These are phyloP conservation scores for Takakia lepidozioides DNA, from an alignment of 225 moss, liverwort and hornwort species.

Conservation along the genomic window DNA sequence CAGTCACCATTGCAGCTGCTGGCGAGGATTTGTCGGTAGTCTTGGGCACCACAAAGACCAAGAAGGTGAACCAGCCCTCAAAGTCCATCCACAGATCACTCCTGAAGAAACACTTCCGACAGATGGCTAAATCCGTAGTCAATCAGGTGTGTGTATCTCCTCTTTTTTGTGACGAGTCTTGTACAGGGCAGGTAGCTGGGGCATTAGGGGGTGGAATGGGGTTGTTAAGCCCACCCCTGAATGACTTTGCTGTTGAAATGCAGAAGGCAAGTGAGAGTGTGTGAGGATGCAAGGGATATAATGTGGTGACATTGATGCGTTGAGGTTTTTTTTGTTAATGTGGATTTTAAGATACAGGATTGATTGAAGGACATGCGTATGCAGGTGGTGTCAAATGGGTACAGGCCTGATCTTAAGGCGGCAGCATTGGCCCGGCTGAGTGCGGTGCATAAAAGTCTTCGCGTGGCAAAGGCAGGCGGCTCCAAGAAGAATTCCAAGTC, in stretches of 20 bases:
- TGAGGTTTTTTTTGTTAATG: too few relatives aligned
- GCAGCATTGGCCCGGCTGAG: constrained; percentile 71
- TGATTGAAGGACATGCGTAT: too few relatives aligned
- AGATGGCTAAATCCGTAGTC: constrained; percentile 68
- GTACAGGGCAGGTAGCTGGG: too few relatives aligned
- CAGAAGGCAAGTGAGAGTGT: too few relatives aligned
- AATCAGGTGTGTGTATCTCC: too few relatives aligned
- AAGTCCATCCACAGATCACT: constrained; percentile 53
- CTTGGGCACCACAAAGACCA: constrained; percentile 76
- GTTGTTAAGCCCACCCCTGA: too few relatives aligned
- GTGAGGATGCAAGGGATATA: too few relatives aligned
- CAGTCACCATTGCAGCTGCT: constrained; percentile 47
- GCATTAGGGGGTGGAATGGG: too few relatives aligned
- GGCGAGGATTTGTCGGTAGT: constrained; percentile 53
- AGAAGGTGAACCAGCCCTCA: constrained; percentile 53
- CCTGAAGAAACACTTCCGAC: constrained; percentile 88
- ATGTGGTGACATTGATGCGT: too few relatives aligned
- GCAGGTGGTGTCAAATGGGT: constrained; percentile 70
- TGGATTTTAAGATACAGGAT: too few relatives aligned
- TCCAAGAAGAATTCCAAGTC: constrained; percentile 63
- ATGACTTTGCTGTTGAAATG: too few relatives aligned
- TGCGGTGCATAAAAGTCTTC: constrained; percentile 88
- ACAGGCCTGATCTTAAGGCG: constrained; percentile 82
- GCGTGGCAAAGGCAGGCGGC: constrained; percentile 64
- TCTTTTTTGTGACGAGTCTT: too few relatives aligned